Evolutionary conservation across 805 yeast genomes (phyloP).

Genomic region (Metschnikowia henanensis): DNA sequence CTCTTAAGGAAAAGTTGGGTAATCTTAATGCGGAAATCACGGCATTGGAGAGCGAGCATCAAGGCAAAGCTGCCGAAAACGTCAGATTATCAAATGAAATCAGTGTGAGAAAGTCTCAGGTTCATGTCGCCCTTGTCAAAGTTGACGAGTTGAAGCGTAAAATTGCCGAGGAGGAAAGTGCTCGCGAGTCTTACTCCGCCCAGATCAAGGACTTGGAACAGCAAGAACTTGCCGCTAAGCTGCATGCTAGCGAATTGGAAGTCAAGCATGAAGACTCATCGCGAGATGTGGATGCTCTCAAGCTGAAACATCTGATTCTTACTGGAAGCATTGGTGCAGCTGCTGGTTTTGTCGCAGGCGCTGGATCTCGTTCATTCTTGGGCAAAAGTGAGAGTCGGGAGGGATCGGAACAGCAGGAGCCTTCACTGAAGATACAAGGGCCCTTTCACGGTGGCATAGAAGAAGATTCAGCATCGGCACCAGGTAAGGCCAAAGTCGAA

Average conservation of each 20-base stretch:
- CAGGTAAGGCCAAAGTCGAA: background rate
- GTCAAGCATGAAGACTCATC: conserved; percentile 6
- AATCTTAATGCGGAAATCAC: conserved; percentile 64
- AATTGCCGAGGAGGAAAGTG: conserved; percentile 26
- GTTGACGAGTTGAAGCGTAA: conserved; percentile 37
- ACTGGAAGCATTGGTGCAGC: conserved; percentile 11
- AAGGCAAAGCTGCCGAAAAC: conserved; percentile 50
- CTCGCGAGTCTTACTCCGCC: conserved; percentile 23
- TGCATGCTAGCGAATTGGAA: conserved; percentile 9
- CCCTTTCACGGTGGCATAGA: background rate
- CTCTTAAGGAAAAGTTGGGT: conserved; percentile 68
- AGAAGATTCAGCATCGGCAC: background rate
- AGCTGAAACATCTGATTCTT: conserved; percentile 10
- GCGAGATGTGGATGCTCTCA: conserved; percentile 4
- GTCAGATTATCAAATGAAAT: conserved; percentile 62
- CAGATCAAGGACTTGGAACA: conserved; percentile 22
- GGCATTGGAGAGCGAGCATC: conserved; percentile 57
- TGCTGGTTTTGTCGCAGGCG: conserved; percentile 8
- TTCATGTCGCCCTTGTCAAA: conserved; percentile 58
- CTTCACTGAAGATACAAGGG: too few species aligned
- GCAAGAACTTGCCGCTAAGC: conserved; percentile 15
- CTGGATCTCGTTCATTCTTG: conserved; percentile 2
- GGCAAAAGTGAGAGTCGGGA: background rate
- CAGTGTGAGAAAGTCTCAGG: conserved; percentile 68
- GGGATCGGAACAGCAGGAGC: too few species aligned